Evolutionary conservation across 2,329 filamentous ascomycete species (phyloP).

Genomic region (Epichloe brachyelytri): DNA sequence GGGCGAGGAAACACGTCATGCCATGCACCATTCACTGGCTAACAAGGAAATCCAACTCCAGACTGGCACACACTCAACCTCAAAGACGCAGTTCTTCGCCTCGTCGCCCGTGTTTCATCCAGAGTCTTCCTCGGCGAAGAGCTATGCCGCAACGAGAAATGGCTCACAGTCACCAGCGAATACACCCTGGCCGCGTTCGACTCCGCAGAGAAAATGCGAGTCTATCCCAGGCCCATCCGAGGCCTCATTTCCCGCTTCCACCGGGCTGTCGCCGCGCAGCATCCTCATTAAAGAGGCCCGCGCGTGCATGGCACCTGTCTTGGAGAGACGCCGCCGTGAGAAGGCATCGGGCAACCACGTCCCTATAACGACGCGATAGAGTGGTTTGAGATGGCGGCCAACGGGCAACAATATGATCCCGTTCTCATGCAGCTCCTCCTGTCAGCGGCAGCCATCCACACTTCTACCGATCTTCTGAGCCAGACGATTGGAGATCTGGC

Average conservation of each 20-base stretch:
- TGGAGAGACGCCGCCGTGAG: neutral
- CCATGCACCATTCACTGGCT: no score
- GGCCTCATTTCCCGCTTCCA: constrained; percentile 21
- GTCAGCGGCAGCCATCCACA: constrained; percentile 40
- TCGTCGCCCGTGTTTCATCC: constrained; percentile 10
- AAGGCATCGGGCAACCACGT: constrained; percentile 12
- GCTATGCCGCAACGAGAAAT: constrained; percentile 28
- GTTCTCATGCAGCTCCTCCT: constrained; percentile 10
- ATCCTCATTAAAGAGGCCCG: neutral
- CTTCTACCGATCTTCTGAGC: constrained; percentile 24
- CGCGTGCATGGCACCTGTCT: neutral
- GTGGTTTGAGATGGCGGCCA: constrained; percentile 38
- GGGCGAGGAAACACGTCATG: no score
- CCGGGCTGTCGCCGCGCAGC: neutral
- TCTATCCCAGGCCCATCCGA: constrained; percentile 31
- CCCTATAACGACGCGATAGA: constrained; percentile 34
- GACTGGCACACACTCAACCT: constrained; percentile 1
- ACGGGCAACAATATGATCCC: constrained; percentile 3
- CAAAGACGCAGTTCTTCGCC: neutral
- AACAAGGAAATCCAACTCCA: neutral
- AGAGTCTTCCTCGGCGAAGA: constrained; percentile 27
- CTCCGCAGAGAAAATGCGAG: constrained; percentile 15
- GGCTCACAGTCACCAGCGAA: constrained; percentile 28
- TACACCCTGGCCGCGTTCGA: constrained; percentile 27
- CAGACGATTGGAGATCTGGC: constrained; percentile 21